phyloP scores from a whole-genome alignment of 1,139 yeast species.

The Pichia sp. region DNA sequence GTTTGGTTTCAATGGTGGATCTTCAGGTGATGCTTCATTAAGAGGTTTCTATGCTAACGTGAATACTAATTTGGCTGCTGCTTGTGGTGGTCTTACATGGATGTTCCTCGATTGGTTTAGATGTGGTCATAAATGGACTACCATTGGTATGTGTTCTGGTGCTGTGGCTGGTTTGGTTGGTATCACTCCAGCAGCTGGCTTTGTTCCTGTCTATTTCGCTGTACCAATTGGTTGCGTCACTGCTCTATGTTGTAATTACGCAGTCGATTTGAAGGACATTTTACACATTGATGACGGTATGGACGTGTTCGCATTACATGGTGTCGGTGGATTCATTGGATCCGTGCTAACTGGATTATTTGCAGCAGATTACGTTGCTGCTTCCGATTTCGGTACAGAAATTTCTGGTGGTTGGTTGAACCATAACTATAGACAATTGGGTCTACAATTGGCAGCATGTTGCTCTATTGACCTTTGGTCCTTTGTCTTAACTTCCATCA shows the following conservation, averaged over 20 bases:
- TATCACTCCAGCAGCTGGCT: constrained; percentile 97
- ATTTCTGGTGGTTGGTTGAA: constrained; percentile 92
- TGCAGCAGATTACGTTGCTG: constrained; percentile 89
- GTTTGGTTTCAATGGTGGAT: constrained; percentile 98
- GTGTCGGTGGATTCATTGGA: constrained; percentile 89
- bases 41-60: constrained; percentile 92
- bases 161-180: constrained; percentile 93
- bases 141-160: constrained; percentile 91
- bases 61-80: constrained; percentile 90
- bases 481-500: constrained; percentile 64
- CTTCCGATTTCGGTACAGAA: constrained; percentile 57
- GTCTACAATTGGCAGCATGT: constrained; percentile 88
- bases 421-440: constrained; percentile 83
- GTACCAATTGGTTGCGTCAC: constrained; percentile 78
- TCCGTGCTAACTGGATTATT: constrained; percentile 81
- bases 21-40: constrained; percentile 84
- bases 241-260: constrained; percentile 74
- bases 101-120: constrained; percentile 86
- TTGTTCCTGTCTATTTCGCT: constrained; percentile 84
- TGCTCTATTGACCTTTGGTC: constrained; percentile 75
- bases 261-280: constrained; percentile 68
- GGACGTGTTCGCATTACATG: constrained; percentile 92
- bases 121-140: constrained; percentile 88
- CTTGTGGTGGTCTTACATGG: constrained; percentile 89
- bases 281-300: constrained; percentile 88